Evolutionary conservation across 163 green algal species (phyloP).

Genomic region (Scenedesmus sp.): DNA sequence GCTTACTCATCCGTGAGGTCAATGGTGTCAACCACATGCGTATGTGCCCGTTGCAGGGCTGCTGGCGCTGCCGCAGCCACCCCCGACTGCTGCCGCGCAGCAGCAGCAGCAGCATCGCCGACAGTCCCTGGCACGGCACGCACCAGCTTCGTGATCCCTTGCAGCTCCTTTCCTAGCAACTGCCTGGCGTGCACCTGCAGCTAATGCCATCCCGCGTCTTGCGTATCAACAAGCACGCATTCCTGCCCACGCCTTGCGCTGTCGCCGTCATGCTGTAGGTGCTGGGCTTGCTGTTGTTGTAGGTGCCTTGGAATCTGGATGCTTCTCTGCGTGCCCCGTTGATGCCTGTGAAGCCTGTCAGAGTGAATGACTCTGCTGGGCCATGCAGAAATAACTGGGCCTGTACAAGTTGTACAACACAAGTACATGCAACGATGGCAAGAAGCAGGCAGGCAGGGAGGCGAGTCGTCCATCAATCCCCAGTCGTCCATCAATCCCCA

Average conservation of each 20-base stretch:
- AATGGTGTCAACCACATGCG: no score
- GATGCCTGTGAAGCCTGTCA: neutral
- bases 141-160: no score
- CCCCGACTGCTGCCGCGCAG: no score
- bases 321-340: neutral
- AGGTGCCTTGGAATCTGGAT: neutral
- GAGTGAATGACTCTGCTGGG: neutral
- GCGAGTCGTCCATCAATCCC: neutral
- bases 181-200: no score
- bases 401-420: no score
- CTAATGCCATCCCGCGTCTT: constrained; percentile 1
- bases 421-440: neutral
- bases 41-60: no score
- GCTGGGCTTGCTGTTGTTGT: neutral
- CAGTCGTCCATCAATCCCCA: no score
- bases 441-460: neutral
- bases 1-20: no score
- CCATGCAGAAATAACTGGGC: neutral
- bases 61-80: no score
- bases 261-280: neutral
- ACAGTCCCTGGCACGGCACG: no score
- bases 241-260: neutral
- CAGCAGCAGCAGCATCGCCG: no score
- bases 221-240: neutral
- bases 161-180: no score